Evolutionary conservation across 306 rosid species (phyloP).

Genomic region (Acacia melanoxylon): DNA sequence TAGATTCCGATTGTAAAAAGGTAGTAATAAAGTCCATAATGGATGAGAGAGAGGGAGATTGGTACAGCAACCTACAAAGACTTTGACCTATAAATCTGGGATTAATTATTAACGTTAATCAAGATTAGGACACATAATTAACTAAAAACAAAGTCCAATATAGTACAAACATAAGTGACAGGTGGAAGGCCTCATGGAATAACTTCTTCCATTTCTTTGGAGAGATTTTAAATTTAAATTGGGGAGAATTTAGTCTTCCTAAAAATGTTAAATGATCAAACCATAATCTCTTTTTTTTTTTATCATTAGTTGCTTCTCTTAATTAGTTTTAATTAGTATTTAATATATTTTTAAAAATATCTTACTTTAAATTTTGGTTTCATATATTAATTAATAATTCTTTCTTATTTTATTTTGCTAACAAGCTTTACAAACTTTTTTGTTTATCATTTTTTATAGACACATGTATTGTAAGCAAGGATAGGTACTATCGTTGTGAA

Average conservation of each 20-base stretch:
- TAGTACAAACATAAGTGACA: background rate
- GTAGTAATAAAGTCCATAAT: background rate
- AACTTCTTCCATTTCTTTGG: background rate
- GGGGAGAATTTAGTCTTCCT: background rate
- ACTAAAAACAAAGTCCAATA: constrained; percentile 22
- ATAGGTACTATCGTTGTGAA: too few species aligned
- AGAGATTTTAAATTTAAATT: too few species aligned
- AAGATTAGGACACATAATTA: constrained; percentile 30
- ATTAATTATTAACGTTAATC: constrained; percentile 6
- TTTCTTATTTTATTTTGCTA: too few species aligned
- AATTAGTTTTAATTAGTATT: background rate
- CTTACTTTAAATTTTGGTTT: background rate
- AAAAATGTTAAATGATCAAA: background rate
- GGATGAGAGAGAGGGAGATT: constrained; percentile 11
- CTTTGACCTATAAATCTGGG: constrained; percentile 18
- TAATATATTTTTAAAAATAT: background rate
- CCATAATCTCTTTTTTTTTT: background rate
- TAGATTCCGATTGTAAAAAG: background rate
- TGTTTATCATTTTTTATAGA: too few species aligned
- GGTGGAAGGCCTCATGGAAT: constrained; percentile 9
- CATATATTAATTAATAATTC: too few species aligned
- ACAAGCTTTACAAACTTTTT: background rate
- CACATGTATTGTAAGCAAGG: too few species aligned
- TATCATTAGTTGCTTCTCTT: background rate
- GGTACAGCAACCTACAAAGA: background rate